Evolutionary conservation across 2,329 filamentous ascomycete species (phyloP).

Genomic region (Fusarium sp.): DNA sequence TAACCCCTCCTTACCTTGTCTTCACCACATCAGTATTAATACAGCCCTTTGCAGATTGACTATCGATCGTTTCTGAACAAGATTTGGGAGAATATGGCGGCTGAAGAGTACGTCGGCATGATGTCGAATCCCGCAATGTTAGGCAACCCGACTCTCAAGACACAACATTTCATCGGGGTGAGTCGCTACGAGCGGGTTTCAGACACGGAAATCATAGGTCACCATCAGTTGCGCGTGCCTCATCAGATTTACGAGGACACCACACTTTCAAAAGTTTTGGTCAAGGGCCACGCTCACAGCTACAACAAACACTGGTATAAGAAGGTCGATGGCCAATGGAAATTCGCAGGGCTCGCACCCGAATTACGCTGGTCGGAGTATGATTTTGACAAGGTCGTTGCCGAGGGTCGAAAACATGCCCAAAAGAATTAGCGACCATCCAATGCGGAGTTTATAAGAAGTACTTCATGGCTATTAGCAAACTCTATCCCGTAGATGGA

Average conservation of each 20-base stretch:
- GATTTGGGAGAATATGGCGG: neutral
- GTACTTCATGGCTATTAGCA: neutral
- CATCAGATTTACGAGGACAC: neutral
- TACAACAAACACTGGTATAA: slow-evolving; percentile 3
- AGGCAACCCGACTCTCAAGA: neutral
- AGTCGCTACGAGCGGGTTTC: neutral
- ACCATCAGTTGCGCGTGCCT: neutral
- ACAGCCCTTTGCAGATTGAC: neutral
- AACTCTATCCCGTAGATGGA: neutral
- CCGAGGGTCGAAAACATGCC: neutral
- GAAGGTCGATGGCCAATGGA: neutral
- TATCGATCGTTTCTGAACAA: neutral
- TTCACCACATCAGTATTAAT: neutral
- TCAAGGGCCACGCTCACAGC: neutral
- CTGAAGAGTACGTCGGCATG: neutral
- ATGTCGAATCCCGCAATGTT: neutral
- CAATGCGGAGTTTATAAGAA: neutral
- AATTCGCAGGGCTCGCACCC: neutral
- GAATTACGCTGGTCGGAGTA: neutral
- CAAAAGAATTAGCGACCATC: too few relatives aligned
- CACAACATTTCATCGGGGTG: neutral
- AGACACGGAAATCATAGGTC: neutral
- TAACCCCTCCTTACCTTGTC: neutral
- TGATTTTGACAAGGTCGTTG: neutral
- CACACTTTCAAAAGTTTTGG: neutral